A percentile compares a stretch with the other conserved stretches of the same genome.
phyloP scores from a whole-genome alignment of 1,139 yeast genomes.

The Debaryomyces udenii region DNA sequence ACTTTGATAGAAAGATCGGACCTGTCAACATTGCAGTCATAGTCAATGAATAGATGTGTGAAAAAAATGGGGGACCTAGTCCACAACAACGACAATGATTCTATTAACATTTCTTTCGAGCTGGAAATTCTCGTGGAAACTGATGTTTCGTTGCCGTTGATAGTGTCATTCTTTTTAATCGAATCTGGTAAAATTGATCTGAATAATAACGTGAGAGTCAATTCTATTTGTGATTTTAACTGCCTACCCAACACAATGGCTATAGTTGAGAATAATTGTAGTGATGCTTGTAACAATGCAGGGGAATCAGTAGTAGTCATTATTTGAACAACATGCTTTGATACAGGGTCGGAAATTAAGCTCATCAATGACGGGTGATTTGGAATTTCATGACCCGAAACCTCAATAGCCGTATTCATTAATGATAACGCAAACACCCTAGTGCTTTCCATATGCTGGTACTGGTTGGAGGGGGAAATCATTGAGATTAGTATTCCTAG shows the following conservation, averaged over 20 bases:
- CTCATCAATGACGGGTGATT: slow-evolving; percentile 67
- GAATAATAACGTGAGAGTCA: slow-evolving; percentile 62
- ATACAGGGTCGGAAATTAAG: slow-evolving; percentile 74
- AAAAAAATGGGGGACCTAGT: slow-evolving; percentile 80
- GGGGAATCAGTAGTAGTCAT: slow-evolving; percentile 73
- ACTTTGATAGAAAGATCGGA: slow-evolving; percentile 75
- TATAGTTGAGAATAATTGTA: slow-evolving; percentile 74
- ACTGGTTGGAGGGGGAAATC: slow-evolving; percentile 79
- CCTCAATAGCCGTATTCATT: slow-evolving; percentile 78
- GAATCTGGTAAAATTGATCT: slow-evolving; percentile 51
- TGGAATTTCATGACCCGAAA: slow-evolving; percentile 70
- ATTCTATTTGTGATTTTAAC: slow-evolving; percentile 68
- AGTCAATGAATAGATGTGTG: slow-evolving; percentile 74
- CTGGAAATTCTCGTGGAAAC: slow-evolving; percentile 34
- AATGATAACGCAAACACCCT: slow-evolving; percentile 80
- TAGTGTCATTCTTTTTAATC: slow-evolving; percentile 21
- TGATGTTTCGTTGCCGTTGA: slow-evolving; percentile 28
- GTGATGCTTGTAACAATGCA: slow-evolving; percentile 69
- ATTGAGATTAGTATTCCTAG: slow-evolving; percentile 80
- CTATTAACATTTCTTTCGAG: slow-evolving; percentile 78
- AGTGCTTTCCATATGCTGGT: slow-evolving; percentile 85
- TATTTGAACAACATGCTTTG: slow-evolving; percentile 80
- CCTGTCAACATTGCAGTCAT: slow-evolving; percentile 90
- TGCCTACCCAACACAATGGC: slow-evolving; percentile 59
- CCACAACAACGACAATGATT: slow-evolving; percentile 83